Conservation (phyloP, 2,329 filamentous ascomycete genomes). For the Cercospora zeina region DNA sequence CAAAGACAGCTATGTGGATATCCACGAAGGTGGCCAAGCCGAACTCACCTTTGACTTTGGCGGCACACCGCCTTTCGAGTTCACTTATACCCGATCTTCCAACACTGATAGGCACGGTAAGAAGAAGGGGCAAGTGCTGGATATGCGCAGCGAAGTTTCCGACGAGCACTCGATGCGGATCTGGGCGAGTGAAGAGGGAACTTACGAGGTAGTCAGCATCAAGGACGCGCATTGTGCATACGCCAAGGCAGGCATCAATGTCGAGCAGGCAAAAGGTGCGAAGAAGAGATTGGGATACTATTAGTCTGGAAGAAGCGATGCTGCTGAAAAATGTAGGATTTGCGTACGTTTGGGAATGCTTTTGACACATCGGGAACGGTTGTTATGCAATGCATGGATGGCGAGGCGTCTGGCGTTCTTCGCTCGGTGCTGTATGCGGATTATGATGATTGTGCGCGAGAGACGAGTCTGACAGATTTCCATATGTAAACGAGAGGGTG, state of each 20-base stretch:
- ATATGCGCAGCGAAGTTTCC: conserved; percentile 85
- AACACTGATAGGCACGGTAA: conserved; percentile 64
- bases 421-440: background rate
- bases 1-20: conserved; percentile 77
- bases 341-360: background rate
- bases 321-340: conserved; percentile 1
- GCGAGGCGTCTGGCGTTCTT: conserved; percentile 13
- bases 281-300: conserved; percentile 42
- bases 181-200: conserved; percentile 87
- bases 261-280: conserved; percentile 29
- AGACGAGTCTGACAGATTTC: background rate
- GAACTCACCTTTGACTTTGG: conserved; percentile 94
- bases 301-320: conserved; percentile 18
- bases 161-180: conserved; percentile 79
- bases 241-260: conserved; percentile 64
- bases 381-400: background rate
- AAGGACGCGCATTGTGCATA: conserved; percentile 92
- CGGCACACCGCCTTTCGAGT: conserved; percentile 94
- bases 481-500: background rate
- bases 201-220: conserved; percentile 95
- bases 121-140: conserved; percentile 76
- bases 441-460: background rate
- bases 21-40: conserved; percentile 93
- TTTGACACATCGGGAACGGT: background rate
- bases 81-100: conserved; percentile 89